Base-by-base conservation (phyloP, 2,329 filamentous ascomycete species). In the Xylaria sp. region DNA sequence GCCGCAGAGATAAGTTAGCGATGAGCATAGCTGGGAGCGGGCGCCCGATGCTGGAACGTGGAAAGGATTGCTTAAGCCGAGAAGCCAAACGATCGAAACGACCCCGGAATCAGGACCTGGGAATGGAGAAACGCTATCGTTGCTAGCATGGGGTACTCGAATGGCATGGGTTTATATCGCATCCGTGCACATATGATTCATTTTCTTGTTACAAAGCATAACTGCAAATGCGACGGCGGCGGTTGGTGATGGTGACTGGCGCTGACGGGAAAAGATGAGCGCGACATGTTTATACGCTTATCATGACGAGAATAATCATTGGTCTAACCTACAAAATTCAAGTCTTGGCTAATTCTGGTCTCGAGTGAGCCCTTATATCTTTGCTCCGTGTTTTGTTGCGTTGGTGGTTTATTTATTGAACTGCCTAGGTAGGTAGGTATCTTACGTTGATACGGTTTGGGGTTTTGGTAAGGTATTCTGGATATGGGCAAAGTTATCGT, bases 141-240 rank as follows among this genome's bases (percentile, higher is more conserved):
- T 59, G 42, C 54, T 42, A 58, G 48, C 51, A 56, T 44, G 26
- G 48, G 28, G 31, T 28, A 31, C 44, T 59, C 42, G 33, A 59
- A 20, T 38, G 48, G 49, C 28, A 65, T 59, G 36, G 33, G 38
- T 11, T 49, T 48, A 60, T 68, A 54, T 46, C 40, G 31, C 53
- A 59, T 53, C 33, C 54, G 36, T 31, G 33, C 48, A 36, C 26
- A 54, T 56, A 36, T 40, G 49, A 46, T n/a, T 26, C 33, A n/a
- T 33, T 46, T 46, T 20, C 15, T 38, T 62, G 42, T 36, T 6
- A 26, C 36, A 58, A 59, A 44, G 48, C 60, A 69, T 57, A 31
- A 23, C 59, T 56, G 23, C 33, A 23, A 56, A 38, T 20, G 33
- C n/a, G 33, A 20, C 10, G 53, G 51, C 51, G 49, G 49, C 11